Percentiles rank a stretch among this genome's conserved stretches.
Evolutionary conservation across 352 stramenopile genomes (phyloP).

Genomic region (Globisporangium polare): DNA sequence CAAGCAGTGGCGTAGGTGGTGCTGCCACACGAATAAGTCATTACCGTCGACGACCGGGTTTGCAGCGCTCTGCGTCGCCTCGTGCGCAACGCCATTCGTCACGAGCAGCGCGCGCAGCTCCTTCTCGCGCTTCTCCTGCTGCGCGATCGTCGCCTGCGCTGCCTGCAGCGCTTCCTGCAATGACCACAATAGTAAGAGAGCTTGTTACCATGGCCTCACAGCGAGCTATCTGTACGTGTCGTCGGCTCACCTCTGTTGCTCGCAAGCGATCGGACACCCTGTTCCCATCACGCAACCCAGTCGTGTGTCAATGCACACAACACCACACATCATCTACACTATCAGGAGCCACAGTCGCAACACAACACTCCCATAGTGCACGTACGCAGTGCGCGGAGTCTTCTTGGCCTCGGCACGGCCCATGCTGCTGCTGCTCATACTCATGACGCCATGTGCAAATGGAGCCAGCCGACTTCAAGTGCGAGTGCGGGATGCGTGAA

Average conservation of each 20-base stretch:
- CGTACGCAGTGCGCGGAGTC: constrained; percentile 28
- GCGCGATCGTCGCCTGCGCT: constrained; percentile 53
- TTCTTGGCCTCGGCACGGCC: constrained; percentile 34
- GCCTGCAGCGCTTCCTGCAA: constrained; percentile 42
- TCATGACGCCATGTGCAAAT: neutral
- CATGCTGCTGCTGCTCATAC: constrained; percentile 8
- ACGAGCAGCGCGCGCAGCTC: constrained; percentile 51
- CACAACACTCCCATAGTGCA: neutral
- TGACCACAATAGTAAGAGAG: neutral
- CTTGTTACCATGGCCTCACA: neutral
- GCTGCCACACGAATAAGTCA: neutral
- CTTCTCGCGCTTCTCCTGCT: constrained; percentile 58
- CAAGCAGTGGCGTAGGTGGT: neutral
- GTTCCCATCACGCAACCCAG: neutral
- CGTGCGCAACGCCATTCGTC: constrained; percentile 31
- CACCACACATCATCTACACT: neutral
- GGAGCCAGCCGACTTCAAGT: neutral
- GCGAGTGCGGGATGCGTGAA: neutral
- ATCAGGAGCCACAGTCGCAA: neutral
- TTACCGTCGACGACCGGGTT: constrained; percentile 46
- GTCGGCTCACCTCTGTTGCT: constrained; percentile 40
- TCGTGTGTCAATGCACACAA: neutral
- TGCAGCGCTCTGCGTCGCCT: constrained; percentile 14
- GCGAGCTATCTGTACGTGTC: neutral
- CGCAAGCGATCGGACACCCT: constrained; percentile 48